A percentile compares a stretch with the other conserved stretches of the same genome.
Conservation (phyloP, 768 basidiomycete species). For the Rhodotorula toruloides region DNA sequence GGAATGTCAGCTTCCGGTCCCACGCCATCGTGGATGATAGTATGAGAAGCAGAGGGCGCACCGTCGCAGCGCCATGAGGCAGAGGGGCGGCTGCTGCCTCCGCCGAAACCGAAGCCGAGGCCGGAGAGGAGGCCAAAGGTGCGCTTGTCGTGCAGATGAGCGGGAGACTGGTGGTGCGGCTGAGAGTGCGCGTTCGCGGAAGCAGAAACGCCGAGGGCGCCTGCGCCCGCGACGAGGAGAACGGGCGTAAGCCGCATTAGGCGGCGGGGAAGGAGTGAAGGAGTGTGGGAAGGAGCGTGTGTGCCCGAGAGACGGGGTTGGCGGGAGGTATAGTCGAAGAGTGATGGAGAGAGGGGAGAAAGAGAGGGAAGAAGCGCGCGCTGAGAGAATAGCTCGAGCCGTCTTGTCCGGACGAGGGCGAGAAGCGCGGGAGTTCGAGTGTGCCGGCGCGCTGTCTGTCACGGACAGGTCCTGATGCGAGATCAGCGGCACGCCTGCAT, state of each 20-base stretch:
- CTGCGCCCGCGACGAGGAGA: neutral
- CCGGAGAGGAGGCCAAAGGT: slow-evolving; percentile 26
- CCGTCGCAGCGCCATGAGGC: neutral
- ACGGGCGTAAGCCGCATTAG: slow-evolving; percentile 10
- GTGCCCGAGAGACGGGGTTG: too few species aligned
- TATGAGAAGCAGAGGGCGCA: too few species aligned
- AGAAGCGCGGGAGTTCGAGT: too few species aligned
- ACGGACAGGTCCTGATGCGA: too few species aligned
- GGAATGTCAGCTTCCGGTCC: too few species aligned
- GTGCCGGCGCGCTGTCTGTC: too few species aligned
- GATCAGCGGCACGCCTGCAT: too few species aligned
- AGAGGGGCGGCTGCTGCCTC: neutral
- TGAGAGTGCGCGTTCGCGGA: neutral
- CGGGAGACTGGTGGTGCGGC: neutral
- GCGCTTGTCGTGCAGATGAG: slow-evolving; percentile 1
- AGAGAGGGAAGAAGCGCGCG: too few species aligned
- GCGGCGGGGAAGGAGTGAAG: neutral
- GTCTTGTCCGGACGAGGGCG: too few species aligned
- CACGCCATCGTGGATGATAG: too few species aligned
- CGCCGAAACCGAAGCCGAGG: slow-evolving; percentile 16
- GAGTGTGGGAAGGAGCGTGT: neutral
- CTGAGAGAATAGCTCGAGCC: too few species aligned
- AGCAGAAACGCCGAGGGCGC: neutral
- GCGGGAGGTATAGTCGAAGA: neutral
- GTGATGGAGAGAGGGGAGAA: neutral